A percentile compares a stretch with the other conserved stretches of the same genome.
phyloP scores from a whole-genome alignment of 768 basidiomycete genomes.

The Tricholoma sp. region DNA sequence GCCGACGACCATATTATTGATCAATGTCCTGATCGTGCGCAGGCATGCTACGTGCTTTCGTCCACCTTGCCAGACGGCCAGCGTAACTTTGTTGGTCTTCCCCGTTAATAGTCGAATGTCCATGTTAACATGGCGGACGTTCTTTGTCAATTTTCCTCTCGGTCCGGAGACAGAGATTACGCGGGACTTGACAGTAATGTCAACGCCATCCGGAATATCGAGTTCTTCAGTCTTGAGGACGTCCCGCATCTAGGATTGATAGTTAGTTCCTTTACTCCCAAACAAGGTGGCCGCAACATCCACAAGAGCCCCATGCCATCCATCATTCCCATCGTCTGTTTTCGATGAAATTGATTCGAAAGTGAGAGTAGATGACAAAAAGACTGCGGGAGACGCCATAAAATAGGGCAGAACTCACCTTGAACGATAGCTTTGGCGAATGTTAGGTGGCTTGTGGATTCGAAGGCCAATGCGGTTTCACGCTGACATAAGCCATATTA shows the following conservation, averaged over 20 bases:
- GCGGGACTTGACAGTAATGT: slow-evolving; percentile 85
- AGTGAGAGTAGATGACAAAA: slow-evolving; percentile 8
- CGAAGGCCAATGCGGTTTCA: slow-evolving; percentile 12
- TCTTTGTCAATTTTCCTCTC: slow-evolving; percentile 88
- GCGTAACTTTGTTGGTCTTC: slow-evolving; percentile 74
- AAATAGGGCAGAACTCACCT: slow-evolving; percentile 30
- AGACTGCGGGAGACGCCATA: slow-evolving; percentile 12
- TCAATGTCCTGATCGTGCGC: slow-evolving; percentile 90
- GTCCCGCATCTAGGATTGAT: slow-evolving; percentile 73
- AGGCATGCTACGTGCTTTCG: slow-evolving; percentile 99
- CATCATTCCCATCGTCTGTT: slow-evolving; percentile 12
- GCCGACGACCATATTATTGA: slow-evolving; percentile 96
- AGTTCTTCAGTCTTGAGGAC: slow-evolving; percentile 92
- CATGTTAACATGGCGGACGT: slow-evolving; percentile 91
- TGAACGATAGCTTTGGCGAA: slow-evolving; percentile 34
- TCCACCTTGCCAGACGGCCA: slow-evolving; percentile 97
- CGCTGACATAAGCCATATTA: slow-evolving; percentile 29
- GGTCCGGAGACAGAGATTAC: slow-evolving; percentile 90
- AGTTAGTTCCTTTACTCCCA: slow-evolving; percentile 6
- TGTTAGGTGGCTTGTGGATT: slow-evolving; percentile 23
- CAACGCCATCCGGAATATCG: slow-evolving; percentile 80
- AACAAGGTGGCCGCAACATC: slow-evolving; percentile 37
- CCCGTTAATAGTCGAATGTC: slow-evolving; percentile 81
- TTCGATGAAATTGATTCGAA: slow-evolving; percentile 19
- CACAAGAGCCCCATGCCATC: slow-evolving; percentile 15